These are phyloP conservation scores for Talaromyces proteolyticus DNA, from an alignment of 495 filamentous ascomycete genomes.

Conservation along the genomic window DNA sequence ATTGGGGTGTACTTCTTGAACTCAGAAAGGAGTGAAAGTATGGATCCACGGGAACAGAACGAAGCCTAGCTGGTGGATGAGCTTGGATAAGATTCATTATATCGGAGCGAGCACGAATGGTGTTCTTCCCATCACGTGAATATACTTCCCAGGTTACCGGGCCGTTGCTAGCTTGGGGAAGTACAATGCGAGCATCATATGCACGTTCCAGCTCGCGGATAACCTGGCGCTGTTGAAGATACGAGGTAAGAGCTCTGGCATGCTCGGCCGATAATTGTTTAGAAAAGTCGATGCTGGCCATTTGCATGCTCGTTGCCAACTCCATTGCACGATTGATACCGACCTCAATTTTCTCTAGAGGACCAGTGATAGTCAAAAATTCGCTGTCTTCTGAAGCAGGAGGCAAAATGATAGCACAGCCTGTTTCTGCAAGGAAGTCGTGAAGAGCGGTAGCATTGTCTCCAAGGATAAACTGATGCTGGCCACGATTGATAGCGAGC, in stretches of 20 bases:
- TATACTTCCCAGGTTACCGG: slow-evolving; percentile 76
- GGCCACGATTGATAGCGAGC: slow-evolving; percentile 66
- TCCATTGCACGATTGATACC: slow-evolving; percentile 77
- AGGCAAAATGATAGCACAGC: slow-evolving; percentile 82
- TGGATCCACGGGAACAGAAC: slow-evolving; percentile 66
- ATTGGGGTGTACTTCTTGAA: slow-evolving; percentile 51
- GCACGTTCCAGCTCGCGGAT: slow-evolving; percentile 71
- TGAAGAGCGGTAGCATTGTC: slow-evolving; percentile 70
- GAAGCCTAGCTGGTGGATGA: slow-evolving; percentile 71
- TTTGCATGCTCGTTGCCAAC: slow-evolving; percentile 75
- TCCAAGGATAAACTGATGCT: slow-evolving; percentile 88
- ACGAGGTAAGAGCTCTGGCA: slow-evolving; percentile 77
- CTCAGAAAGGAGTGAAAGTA: slow-evolving; percentile 80
- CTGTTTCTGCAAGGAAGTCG: slow-evolving; percentile 83
- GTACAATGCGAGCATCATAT: slow-evolving; percentile 75
- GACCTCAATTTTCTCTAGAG: slow-evolving; percentile 58
- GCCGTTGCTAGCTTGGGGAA: slow-evolving; percentile 58
- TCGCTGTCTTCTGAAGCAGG: slow-evolving; percentile 65
- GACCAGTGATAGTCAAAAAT: slow-evolving; percentile 77
- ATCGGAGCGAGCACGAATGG: slow-evolving; percentile 71
- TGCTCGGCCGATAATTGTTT: slow-evolving; percentile 75
- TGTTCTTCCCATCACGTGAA: slow-evolving; percentile 76
- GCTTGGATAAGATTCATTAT: slow-evolving; percentile 73
- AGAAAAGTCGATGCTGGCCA: slow-evolving; percentile 69
- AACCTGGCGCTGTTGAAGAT: slow-evolving; percentile 69